Percentiles rank a stretch among this genome's conserved stretches.
phyloP scores from a whole-genome alignment of 2,329 filamentous ascomycete genomes.

The Alternaria infectoria region DNA sequence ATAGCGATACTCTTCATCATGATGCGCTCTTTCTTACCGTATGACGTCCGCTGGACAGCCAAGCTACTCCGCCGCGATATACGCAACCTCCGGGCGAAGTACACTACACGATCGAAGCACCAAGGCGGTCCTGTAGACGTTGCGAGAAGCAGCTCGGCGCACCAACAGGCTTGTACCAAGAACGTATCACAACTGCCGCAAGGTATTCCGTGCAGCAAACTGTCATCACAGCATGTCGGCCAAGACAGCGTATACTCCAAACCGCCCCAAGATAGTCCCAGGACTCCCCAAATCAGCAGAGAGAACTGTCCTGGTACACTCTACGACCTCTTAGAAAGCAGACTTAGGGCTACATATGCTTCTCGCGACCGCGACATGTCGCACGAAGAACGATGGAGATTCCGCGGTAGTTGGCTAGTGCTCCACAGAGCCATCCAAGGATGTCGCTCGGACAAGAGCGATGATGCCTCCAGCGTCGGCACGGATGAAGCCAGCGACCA shows the following conservation, averaged over 20 bases:
- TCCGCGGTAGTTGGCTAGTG: conserved; percentile 27
- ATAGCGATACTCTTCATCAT: neutral
- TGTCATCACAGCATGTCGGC: neutral
- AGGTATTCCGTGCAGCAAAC: neutral
- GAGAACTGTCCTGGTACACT: neutral
- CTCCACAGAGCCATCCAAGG: conserved; percentile 20
- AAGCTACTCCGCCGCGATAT: conserved; percentile 29
- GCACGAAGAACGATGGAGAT: conserved; percentile 21
- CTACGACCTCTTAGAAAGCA: conserved; percentile 17
- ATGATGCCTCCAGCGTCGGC: conserved; percentile 9
- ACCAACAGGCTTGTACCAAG: neutral
- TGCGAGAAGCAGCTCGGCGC: neutral
- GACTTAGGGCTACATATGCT: conserved; percentile 11
- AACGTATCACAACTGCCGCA: neutral
- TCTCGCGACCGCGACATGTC: conserved; percentile 11
- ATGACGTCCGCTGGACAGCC: conserved; percentile 13
- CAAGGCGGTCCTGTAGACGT: neutral
- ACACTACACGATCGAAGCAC: conserved; percentile 1
- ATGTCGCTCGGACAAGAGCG: conserved; percentile 21
- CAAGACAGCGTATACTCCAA: neutral
- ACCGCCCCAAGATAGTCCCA: neutral
- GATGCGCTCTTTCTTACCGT: conserved; percentile 1
- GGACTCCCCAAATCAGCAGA: neutral
- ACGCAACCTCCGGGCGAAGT: conserved; percentile 12
- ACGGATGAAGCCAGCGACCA: neutral